Evolutionary conservation across 2,329 filamentous ascomycete species (phyloP).

Genomic region (Cladosporium sp.): DNA sequence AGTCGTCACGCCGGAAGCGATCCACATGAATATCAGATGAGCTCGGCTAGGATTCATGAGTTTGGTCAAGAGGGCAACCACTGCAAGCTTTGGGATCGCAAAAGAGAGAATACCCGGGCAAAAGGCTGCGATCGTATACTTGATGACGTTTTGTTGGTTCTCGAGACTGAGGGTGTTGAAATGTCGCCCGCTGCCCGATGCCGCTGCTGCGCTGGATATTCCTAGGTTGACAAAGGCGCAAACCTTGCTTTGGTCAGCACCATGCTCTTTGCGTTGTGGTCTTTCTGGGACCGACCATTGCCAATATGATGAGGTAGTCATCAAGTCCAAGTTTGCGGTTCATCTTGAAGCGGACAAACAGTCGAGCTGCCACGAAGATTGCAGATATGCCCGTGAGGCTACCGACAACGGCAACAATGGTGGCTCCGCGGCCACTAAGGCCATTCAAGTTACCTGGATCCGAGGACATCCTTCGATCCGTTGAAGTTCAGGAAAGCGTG

Average conservation of each 20-base stretch:
- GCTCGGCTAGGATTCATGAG: constrained; percentile 6
- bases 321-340: constrained; percentile 3
- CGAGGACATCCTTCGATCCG: background rate
- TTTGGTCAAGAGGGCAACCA: constrained; percentile 8
- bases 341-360: constrained; percentile 4
- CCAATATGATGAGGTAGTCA: constrained; percentile 6
- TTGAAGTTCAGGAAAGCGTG: too few relatives aligned
- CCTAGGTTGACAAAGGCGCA: constrained; percentile 5
- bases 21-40: constrained; percentile 3
- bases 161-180: constrained; percentile 3
- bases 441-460: background rate
- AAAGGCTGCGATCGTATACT: constrained; percentile 9
- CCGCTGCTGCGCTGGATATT: constrained; percentile 4
- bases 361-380: constrained; percentile 1
- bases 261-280: background rate
- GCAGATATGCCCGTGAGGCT: constrained; percentile 3
- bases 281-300: background rate
- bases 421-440: background rate
- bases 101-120: constrained; percentile 7
- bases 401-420: constrained; percentile 1
- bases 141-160: constrained; percentile 8
- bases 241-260: background rate
- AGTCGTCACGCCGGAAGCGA: background rate
- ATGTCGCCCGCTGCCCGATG: constrained; percentile 7
- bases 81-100: constrained; percentile 4